Evolutionary conservation across 371 early-diverging fungal species (phyloP).

Genomic region (Saksenaea oblongispora): DNA sequence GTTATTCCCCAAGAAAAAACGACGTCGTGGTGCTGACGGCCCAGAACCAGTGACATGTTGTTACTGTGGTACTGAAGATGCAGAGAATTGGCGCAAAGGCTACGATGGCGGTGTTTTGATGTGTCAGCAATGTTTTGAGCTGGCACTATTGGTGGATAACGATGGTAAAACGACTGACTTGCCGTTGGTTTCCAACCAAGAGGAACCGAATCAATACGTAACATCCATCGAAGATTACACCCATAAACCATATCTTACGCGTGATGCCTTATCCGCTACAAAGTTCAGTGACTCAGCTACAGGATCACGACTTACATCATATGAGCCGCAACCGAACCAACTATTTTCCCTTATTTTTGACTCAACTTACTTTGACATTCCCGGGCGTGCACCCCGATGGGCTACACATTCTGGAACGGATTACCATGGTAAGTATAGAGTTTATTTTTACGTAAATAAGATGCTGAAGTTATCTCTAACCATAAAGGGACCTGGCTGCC

Average conservation of each 20-base stretch:
- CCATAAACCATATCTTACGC: conserved; percentile 78
- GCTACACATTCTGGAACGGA: conserved; percentile 90
- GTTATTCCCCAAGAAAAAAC: conserved; percentile 33
- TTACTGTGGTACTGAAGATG: conserved; percentile 47
- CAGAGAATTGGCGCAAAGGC: conserved; percentile 63
- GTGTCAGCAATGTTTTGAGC: conserved; percentile 79
- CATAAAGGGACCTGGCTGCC: conserved; percentile 87
- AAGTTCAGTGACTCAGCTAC: conserved; percentile 54
- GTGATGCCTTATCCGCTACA: conserved; percentile 55
- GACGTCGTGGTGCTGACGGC: conserved; percentile 32
- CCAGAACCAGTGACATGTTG: conserved; percentile 34
- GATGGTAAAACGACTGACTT: conserved; percentile 29
- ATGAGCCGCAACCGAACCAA: conserved; percentile 81
- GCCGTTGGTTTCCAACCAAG: conserved; percentile 23
- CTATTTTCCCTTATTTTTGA: conserved; percentile 78
- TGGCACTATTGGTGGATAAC: conserved; percentile 52
- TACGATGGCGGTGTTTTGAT: conserved; percentile 80
- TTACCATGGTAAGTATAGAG: conserved; percentile 67
- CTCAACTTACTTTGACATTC: conserved; percentile 87
- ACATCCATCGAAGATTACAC: conserved; percentile 78
- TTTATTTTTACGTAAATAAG: background rate
- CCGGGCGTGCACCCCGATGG: conserved; percentile 90
- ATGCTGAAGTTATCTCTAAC: background rate
- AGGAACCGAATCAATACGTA: conserved; percentile 40
- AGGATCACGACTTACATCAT: conserved; percentile 57